Percentiles rank a stretch among this genome's conserved stretches.
Conservation (phyloP, 768 basidiomycete genomes). For the Mrakia blollopis region DNA sequence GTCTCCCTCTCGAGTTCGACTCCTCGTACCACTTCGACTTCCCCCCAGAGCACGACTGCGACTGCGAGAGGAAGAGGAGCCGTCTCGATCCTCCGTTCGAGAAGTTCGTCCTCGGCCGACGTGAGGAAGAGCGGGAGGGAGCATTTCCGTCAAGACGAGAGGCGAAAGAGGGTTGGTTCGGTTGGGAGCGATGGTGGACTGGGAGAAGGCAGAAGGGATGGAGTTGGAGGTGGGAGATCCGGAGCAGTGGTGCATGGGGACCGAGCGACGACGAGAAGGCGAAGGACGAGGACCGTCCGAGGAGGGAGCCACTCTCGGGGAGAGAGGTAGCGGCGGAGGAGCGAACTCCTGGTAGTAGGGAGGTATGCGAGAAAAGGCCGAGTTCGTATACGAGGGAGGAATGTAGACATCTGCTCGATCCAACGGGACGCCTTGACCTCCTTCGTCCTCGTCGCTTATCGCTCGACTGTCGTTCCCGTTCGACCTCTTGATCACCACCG, state of each 20-base stretch:
- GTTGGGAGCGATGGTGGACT: background rate
- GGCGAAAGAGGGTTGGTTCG: background rate
- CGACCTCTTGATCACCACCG: background rate
- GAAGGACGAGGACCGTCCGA: background rate
- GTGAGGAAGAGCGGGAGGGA: background rate
- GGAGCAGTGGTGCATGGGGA: constrained; percentile 16
- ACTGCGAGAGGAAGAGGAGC: constrained; percentile 6
- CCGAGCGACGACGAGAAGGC: constrained; percentile 12
- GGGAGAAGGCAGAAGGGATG: background rate
- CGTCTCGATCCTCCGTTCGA: background rate
- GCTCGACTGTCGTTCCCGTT: background rate
- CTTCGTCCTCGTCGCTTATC: background rate
- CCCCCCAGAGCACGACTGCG: background rate
- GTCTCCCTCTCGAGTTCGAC: constrained; percentile 5
- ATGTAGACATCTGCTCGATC: background rate
- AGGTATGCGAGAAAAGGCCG: background rate
- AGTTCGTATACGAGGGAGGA: background rate
- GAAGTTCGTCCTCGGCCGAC: constrained; percentile 7
- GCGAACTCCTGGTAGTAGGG: background rate
- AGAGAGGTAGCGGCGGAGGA: background rate
- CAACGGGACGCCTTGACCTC: background rate
- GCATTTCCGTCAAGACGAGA: background rate
- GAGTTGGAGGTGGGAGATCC: constrained; percentile 1
- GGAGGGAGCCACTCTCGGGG: background rate
- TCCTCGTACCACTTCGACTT: constrained; percentile 3